Evolutionary conservation across 148 eudicot genomes (phyloP), one percentile per base, ranked within the genome.

Genomic region (Arbutus unedo): DNA sequence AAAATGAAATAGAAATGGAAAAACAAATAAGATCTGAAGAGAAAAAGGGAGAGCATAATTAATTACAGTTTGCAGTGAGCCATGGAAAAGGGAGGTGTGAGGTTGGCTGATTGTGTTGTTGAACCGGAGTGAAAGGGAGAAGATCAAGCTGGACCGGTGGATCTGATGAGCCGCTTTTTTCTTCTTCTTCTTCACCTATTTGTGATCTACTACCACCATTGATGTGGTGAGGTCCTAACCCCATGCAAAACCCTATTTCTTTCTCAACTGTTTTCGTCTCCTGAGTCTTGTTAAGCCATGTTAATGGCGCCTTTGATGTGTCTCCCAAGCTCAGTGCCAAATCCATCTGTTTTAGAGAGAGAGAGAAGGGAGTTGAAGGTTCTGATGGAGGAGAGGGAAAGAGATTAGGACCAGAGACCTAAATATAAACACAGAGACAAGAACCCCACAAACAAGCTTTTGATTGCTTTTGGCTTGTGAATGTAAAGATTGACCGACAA

Each of bases 211-310:
- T 25, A 25, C 21, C 41, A 6, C 44, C 45, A 25, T 56, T 78
- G 57, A 64, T 66, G 75, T 51, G 38, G 47, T 5, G 66, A 53
- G 62, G 76, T 5, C 19, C 84, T 74, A 81, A 76, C 48, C 54
- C 89, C 91, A 89, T 87, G 91, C 91, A 89, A 72, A 87, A 89
- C 76, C 91, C 89, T 81, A 85, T 38, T 64, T 86, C 87, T 49
- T 84, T 82, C 14, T 74, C 50, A 25, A 5, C 4, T 19, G 3
- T 14, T 6, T 5, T 59, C 5, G 31, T 66, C 71, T 76, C 71
- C 66, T 82, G 79, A 13, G 83, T 68, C 57, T 82, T 80, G 25
- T 81, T 83, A 78, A 85, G 83, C 75, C 85, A 81, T 2, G 78
- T 14, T 41, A 86, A 86, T 23, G 87, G 82, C 45, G 54, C 54